Conservation (phyloP, 2,329 filamentous ascomycete genomes). For the Chrysosporium queenslandicum region DNA sequence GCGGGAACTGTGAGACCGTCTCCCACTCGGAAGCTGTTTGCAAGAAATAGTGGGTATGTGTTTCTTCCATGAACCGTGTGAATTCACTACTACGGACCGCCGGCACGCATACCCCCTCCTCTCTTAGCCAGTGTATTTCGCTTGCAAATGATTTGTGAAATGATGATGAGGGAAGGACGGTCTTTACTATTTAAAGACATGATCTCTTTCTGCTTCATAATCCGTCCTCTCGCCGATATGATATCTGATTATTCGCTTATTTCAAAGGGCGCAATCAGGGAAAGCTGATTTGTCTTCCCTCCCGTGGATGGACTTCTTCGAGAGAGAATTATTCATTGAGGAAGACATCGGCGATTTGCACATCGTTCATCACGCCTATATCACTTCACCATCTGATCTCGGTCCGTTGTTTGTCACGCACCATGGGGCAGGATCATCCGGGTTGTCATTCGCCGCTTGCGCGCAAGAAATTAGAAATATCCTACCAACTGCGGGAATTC, state of each 20-base stretch:
- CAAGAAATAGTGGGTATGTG: slow-evolving; percentile 56
- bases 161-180: too few species aligned
- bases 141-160: neutral
- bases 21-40: slow-evolving; percentile 61
- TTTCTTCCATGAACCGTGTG: slow-evolving; percentile 10
- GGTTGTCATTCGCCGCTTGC: slow-evolving; percentile 79
- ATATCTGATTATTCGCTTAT: slow-evolving; percentile 5
- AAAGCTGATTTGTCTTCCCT: slow-evolving; percentile 44
- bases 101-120: too few species aligned
- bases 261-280: slow-evolving; percentile 8
- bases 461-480: slow-evolving; percentile 65
- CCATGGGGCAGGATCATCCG: slow-evolving; percentile 89
- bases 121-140: neutral
- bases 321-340: slow-evolving; percentile 67
- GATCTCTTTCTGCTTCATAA: neutral
- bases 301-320: slow-evolving; percentile 84
- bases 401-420: slow-evolving; percentile 86
- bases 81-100: neutral
- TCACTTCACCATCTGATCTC: slow-evolving; percentile 63
- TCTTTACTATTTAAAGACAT: too few species aligned
- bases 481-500: slow-evolving; percentile 68
- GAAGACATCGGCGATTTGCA: slow-evolving; percentile 29
- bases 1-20: slow-evolving; percentile 85
- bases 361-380: slow-evolving; percentile 71
- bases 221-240: neutral